Conservation (phyloP, 495 filamentous ascomycete genomes). For the Penicillium bialowiezense region DNA sequence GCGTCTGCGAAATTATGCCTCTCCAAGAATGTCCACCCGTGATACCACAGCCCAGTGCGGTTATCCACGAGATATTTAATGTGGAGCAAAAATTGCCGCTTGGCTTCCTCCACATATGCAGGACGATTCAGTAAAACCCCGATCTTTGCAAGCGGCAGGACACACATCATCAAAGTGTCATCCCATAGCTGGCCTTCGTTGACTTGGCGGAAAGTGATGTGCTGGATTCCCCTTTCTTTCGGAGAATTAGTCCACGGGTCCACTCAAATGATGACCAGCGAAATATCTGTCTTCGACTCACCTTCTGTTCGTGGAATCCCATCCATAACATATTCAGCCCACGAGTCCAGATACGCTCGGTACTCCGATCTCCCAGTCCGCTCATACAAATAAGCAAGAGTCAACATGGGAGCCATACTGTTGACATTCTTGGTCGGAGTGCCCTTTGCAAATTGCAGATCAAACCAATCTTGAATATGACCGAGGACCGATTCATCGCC, state of each 20-base stretch:
- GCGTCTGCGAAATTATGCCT: slow-evolving; percentile 61
- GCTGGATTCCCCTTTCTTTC: slow-evolving; percentile 1
- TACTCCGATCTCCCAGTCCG: slow-evolving; percentile 2
- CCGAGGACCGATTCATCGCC: neutral
- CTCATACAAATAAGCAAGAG: slow-evolving; percentile 7
- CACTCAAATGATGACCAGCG: neutral
- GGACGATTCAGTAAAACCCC: slow-evolving; percentile 54
- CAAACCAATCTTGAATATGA: slow-evolving; percentile 8
- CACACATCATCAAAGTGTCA: slow-evolving; percentile 62
- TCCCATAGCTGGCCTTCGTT: slow-evolving; percentile 11
- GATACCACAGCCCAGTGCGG: slow-evolving; percentile 58
- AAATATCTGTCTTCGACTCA: neutral
- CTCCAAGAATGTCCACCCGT: slow-evolving; percentile 18
- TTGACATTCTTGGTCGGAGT: slow-evolving; percentile 8
- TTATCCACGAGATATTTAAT: slow-evolving; percentile 62
- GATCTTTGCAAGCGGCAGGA: slow-evolving; percentile 64
- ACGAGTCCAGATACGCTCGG: slow-evolving; percentile 5
- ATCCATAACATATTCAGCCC: slow-evolving; percentile 9
- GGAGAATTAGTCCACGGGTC: neutral
- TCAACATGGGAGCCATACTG: slow-evolving; percentile 6
- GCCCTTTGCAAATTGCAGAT: slow-evolving; percentile 4
- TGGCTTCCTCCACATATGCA: slow-evolving; percentile 61
- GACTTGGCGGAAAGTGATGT: slow-evolving; percentile 4
- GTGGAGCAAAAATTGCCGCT: slow-evolving; percentile 60
- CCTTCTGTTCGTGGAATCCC: slow-evolving; percentile 6